Conservation (phyloP, 2,329 filamentous ascomycete genomes). For the Chaetomium globosum region DNA sequence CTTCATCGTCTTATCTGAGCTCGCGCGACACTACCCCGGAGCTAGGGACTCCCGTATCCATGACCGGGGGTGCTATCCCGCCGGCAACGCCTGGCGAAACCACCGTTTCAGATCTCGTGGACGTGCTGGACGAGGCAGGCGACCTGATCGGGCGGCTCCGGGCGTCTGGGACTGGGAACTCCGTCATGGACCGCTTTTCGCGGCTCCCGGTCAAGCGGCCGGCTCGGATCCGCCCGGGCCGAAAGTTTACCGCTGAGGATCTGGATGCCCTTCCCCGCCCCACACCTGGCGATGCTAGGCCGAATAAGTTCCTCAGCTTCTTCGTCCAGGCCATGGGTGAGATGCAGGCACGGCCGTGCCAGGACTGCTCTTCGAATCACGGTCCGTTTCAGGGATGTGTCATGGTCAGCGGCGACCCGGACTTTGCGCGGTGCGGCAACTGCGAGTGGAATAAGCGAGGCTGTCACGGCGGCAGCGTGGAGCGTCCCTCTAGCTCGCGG, state of each 20-base stretch:
- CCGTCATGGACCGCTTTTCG: conserved; percentile 46
- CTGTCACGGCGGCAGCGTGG: conserved; percentile 35
- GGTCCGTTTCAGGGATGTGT: conserved; percentile 53
- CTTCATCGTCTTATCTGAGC: conserved; percentile 25
- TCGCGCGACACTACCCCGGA: conserved; percentile 25
- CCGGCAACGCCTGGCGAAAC: conserved; percentile 3
- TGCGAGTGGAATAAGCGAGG: conserved; percentile 52
- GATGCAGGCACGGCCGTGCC: conserved; percentile 46
- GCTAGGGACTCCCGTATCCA: conserved; percentile 16
- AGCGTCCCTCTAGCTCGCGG: conserved; percentile 18
- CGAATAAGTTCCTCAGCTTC: conserved; percentile 51
- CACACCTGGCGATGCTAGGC: conserved; percentile 43
- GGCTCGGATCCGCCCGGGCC: conserved; percentile 48
- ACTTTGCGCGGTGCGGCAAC: conserved; percentile 54
- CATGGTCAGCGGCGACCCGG: conserved; percentile 44
- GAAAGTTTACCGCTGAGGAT: conserved; percentile 47
- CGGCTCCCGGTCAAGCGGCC: conserved; percentile 45
- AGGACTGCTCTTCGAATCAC: conserved; percentile 47
- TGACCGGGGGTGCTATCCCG: not conserved
- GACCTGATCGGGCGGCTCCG: conserved; percentile 45
- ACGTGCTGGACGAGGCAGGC: conserved; percentile 46
- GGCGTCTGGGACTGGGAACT: conserved; percentile 46
- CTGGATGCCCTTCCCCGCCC: conserved; percentile 49
- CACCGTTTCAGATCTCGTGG: conserved; percentile 36
- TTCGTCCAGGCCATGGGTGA: conserved; percentile 56